Base-by-base conservation (phyloP, 306 rosid genomes). In the Elaeagnus macrophylla region DNA sequence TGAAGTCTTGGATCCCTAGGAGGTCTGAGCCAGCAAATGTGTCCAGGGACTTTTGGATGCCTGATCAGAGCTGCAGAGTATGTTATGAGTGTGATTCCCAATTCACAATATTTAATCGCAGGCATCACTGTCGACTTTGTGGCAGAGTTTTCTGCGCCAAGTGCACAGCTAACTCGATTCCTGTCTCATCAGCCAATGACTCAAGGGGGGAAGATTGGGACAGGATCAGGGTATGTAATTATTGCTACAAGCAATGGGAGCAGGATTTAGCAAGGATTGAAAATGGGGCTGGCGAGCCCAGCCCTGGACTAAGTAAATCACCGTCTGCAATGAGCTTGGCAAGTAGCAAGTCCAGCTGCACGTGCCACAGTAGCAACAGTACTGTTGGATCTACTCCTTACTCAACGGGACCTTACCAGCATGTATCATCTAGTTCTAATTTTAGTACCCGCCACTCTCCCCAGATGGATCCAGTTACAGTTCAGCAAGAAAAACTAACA, bases 41-140 rank as follows among this genome's bases (percentile, higher is more conserved):
- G 78, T 86, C 95, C 35, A 81, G 84, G 86, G 93, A 83, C 60
- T 86, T 86, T 58, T 86, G 95, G 95, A 86, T 86, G 95, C 95
- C 95, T 17, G 95, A 86, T 56, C 88, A 83, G 56, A 86, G 95
- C 75, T 86, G 95, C 60, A 70, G 84, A 81, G 93, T 86, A 65
- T 86, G n/a, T n/a, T n/a, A n/a, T n/a, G n/a, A n/a, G n/a, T n/a
- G n/a, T n/a, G n/a, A n/a, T n/a, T n/a, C n/a, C 16, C 95, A 86
- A 71, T 86, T 86, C 74, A 83, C 89, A 12, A 53, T 86, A 54
- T 74, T 86, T 70, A 83, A 86, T 68, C 88, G 95, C 35, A 76
- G 81, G 67, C 95, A 86, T 72, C 95, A 86, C 68, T 86, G 95
- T 61, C 83, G 95, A 52, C 67, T 83, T 51, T 86, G 95, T 76